Conservation (phyloP, 1,284 basidiomycete species). For the Ceratobasidium sp. region DNA sequence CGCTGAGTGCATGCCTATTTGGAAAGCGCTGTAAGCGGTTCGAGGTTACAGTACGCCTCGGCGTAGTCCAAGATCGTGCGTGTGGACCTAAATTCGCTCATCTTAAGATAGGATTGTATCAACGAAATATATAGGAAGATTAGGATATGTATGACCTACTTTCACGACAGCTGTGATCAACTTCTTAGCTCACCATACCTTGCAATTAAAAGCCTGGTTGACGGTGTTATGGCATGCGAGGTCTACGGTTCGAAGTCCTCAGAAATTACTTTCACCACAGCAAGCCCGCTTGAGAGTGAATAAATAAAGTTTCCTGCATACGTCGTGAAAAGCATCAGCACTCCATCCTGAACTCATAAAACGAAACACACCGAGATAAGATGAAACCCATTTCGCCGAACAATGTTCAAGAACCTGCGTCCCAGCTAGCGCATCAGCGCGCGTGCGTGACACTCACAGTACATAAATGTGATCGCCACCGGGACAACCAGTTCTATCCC, state of each 20-base stretch:
- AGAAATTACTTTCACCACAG: slow-evolving; percentile 9
- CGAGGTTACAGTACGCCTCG: slow-evolving; percentile 79
- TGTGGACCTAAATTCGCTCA: slow-evolving; percentile 96
- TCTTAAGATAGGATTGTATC: slow-evolving; percentile 59
- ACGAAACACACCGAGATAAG: slow-evolving; percentile 63
- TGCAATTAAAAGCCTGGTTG: slow-evolving; percentile 79
- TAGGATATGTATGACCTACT: slow-evolving; percentile 55
- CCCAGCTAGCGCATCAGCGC: slow-evolving; percentile 66
- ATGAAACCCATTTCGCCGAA: slow-evolving; percentile 82
- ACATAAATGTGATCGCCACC: too few species aligned
- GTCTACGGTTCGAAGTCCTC: slow-evolving; percentile 58
- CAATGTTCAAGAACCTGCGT: slow-evolving; percentile 78
- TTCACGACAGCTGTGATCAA: slow-evolving; percentile 84
- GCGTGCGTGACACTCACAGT: too few species aligned
- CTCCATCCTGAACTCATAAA: background rate
- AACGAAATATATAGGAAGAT: slow-evolving; percentile 19
- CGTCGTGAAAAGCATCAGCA: too few species aligned
- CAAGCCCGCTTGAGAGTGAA: slow-evolving; percentile 77
- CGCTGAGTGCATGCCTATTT: too few species aligned
- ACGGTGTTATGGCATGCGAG: slow-evolving; percentile 84
- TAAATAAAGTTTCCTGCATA: slow-evolving; percentile 76
- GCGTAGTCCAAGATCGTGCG: slow-evolving; percentile 91
- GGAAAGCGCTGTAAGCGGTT: slow-evolving; percentile 52
- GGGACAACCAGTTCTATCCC: slow-evolving; percentile 72
- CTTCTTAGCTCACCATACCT: slow-evolving; percentile 86